Percentiles rank a stretch among this genome's conserved stretches.
These are phyloP conservation scores for Neocatenulostroma microsporum DNA, from an alignment of 2,329 filamentous ascomycete genomes.

Conservation along the genomic window DNA sequence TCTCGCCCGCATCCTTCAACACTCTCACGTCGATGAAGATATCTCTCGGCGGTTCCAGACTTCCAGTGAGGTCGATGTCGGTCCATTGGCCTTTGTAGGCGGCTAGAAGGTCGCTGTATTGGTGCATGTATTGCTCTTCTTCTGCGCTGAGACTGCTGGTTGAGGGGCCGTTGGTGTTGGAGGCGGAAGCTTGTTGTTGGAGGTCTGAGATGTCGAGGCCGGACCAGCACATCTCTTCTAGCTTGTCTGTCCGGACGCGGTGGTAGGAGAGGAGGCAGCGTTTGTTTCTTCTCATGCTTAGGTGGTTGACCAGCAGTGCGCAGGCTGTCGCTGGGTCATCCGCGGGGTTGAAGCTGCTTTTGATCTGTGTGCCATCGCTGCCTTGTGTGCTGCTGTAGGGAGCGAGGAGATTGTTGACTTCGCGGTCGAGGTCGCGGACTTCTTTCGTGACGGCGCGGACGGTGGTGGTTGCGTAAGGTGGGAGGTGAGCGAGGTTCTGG, in stretches of 20 bases:
- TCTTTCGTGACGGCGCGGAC: slow-evolving; percentile 83
- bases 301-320: slow-evolving; percentile 82
- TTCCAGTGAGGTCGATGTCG: slow-evolving; percentile 90
- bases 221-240: slow-evolving; percentile 90
- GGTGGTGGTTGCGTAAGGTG: slow-evolving; percentile 85
- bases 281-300: slow-evolving; percentile 94
- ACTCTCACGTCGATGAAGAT: slow-evolving; percentile 96
- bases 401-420: slow-evolving; percentile 69
- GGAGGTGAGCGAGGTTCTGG: slow-evolving; percentile 75
- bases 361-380: slow-evolving; percentile 30
- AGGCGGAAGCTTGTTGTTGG: slow-evolving; percentile 47
- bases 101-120: slow-evolving; percentile 86
- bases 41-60: slow-evolving; percentile 83
- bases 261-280: slow-evolving; percentile 93
- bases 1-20: slow-evolving; percentile 92
- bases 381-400: slow-evolving; percentile 53
- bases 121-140: slow-evolving; percentile 90
- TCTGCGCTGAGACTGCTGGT: slow-evolving; percentile 64
- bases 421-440: slow-evolving; percentile 85
- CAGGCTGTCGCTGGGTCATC: slow-evolving; percentile 78
- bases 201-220: slow-evolving; percentile 74
- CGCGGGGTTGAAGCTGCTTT: slow-evolving; percentile 76
- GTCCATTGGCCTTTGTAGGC: slow-evolving; percentile 98
- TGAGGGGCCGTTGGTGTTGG: slow-evolving; percentile 7
- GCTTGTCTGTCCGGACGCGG: slow-evolving; percentile 76